A percentile compares a stretch with the other conserved stretches of the same genome.
phyloP scores from a whole-genome alignment of 2,329 filamentous ascomycete genomes.

The Ceratocystiopsis sp. region DNA sequence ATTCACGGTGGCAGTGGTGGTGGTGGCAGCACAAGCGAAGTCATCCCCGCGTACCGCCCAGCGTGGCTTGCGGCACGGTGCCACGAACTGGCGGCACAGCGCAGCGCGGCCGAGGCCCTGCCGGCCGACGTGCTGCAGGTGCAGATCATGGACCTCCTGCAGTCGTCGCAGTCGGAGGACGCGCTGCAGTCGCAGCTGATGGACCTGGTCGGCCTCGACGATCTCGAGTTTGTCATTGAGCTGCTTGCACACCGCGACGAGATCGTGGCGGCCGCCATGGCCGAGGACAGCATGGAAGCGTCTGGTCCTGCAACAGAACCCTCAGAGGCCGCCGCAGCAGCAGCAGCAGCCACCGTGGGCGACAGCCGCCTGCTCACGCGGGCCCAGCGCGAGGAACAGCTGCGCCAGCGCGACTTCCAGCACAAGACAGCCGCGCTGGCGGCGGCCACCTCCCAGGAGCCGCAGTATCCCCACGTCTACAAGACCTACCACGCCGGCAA shows the following conservation, averaged over 20 bases:
- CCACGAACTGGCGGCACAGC: constrained; percentile 28
- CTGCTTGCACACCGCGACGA: constrained; percentile 62
- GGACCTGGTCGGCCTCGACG: constrained; percentile 82
- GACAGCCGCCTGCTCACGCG: constrained; percentile 47
- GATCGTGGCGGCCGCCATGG: constrained; percentile 32
- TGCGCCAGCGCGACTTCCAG: constrained; percentile 59
- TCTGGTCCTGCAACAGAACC: constrained; percentile 19
- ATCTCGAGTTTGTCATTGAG: constrained; percentile 84
- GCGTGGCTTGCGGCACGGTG: constrained; percentile 62
- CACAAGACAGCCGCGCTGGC: constrained; percentile 66
- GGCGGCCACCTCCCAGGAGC: constrained; percentile 52
- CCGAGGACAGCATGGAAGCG: constrained; percentile 2
- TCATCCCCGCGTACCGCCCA: constrained; percentile 27
- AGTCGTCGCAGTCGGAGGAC: constrained; percentile 52
- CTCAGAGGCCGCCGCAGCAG: constrained; percentile 14
- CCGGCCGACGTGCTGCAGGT: constrained; percentile 52
- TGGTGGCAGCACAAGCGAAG: constrained; percentile 11
- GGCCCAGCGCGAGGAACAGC: constrained; percentile 59
- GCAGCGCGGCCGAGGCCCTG: constrained; percentile 40
- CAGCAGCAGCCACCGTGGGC: constrained; percentile 13
- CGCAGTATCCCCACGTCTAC: constrained; percentile 88
- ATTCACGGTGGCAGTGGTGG: constrained; percentile 15
- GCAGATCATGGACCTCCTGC: constrained; percentile 60
- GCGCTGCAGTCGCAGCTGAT: constrained; percentile 83
- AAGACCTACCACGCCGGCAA: constrained; percentile 71